These are phyloP conservation scores for Phytophthora crassamura DNA, from an alignment of 352 stramenopile genomes.

Conservation along the genomic window DNA sequence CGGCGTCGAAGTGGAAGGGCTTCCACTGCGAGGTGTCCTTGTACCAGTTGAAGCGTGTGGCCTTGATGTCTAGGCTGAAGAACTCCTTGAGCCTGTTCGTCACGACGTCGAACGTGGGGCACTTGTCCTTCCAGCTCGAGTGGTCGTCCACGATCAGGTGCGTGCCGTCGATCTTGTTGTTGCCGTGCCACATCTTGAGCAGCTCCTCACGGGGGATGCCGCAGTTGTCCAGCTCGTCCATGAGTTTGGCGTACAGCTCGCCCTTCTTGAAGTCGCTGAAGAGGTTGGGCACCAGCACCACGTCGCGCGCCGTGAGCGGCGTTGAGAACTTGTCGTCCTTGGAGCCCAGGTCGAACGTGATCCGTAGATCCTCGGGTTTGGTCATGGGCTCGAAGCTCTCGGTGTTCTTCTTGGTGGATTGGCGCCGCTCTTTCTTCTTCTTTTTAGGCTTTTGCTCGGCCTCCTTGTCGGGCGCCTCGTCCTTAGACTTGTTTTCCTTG, in stretches of 20 bases:
- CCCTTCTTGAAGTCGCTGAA: constrained; percentile 80
- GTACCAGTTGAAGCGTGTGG: constrained; percentile 97
- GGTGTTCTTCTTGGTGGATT: constrained; percentile 78
- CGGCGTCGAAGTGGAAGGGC: constrained; percentile 93
- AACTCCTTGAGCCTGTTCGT: constrained; percentile 85
- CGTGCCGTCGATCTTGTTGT: constrained; percentile 92
- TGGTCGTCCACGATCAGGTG: constrained; percentile 94
- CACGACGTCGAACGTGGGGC: constrained; percentile 85
- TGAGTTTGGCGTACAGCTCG: constrained; percentile 73
- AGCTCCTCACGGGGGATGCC: constrained; percentile 68
- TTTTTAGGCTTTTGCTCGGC: constrained; percentile 23
- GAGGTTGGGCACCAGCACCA: constrained; percentile 75
- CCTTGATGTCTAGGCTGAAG: constrained; percentile 89
- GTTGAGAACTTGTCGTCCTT: constrained; percentile 68
- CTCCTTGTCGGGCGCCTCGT: constrained; percentile 32
- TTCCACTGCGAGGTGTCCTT: constrained; percentile 94
- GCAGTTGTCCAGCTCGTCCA: constrained; percentile 69
- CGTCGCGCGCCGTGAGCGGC: constrained; percentile 60
- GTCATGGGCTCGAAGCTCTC: constrained; percentile 77
- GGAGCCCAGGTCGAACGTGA: constrained; percentile 71
- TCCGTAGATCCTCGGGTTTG: constrained; percentile 70
- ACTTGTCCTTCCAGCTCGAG: constrained; percentile 76
- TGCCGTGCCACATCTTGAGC: constrained; percentile 87
- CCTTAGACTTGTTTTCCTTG: constrained; percentile 12
- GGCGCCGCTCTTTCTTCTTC: constrained; percentile 43